A percentile compares a stretch with the other conserved stretches of the same genome.
phyloP scores from a whole-genome alignment of 495 filamentous ascomycete species.

The Penicillium salamii region DNA sequence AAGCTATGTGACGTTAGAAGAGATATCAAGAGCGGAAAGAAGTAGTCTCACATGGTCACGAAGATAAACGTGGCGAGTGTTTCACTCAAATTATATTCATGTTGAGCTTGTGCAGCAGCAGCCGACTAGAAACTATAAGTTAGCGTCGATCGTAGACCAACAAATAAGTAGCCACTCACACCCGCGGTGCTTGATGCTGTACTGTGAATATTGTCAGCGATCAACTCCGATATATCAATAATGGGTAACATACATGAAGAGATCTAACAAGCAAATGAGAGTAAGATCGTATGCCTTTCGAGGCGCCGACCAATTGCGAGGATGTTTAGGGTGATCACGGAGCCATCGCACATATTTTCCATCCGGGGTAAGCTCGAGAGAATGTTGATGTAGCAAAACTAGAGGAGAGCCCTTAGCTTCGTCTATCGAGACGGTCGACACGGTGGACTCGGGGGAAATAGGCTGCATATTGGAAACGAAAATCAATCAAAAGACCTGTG shows the following conservation, averaged over 20 bases:
- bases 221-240: neutral
- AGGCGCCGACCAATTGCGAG: slow-evolving; percentile 35
- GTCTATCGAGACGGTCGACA: slow-evolving; percentile 1
- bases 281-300: slow-evolving; percentile 36
- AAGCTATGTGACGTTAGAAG: slow-evolving; percentile 29
- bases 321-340: slow-evolving; percentile 33
- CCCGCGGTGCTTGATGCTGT: slow-evolving; percentile 42
- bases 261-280: slow-evolving; percentile 39
- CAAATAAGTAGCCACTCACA: slow-evolving; percentile 21
- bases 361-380: slow-evolving; percentile 34
- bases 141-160: no score
- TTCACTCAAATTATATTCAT: slow-evolving; percentile 28
- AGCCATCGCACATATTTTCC: slow-evolving; percentile 38
- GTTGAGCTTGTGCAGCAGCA: slow-evolving; percentile 29
- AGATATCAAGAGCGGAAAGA: neutral
- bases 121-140: slow-evolving; percentile 21
- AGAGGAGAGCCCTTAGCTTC: slow-evolving; percentile 16
- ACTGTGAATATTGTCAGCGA: slow-evolving; percentile 18
- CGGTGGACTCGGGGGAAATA: slow-evolving; percentile 1
- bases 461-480: slow-evolving; percentile 12
- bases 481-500: neutral
- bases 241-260: slow-evolving; percentile 35
- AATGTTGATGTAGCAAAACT: slow-evolving; percentile 15
- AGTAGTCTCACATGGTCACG: slow-evolving; percentile 31
- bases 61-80: slow-evolving; percentile 39